Conservation (phyloP, 805 yeast species). For the Debaryomyces maramus region DNA sequence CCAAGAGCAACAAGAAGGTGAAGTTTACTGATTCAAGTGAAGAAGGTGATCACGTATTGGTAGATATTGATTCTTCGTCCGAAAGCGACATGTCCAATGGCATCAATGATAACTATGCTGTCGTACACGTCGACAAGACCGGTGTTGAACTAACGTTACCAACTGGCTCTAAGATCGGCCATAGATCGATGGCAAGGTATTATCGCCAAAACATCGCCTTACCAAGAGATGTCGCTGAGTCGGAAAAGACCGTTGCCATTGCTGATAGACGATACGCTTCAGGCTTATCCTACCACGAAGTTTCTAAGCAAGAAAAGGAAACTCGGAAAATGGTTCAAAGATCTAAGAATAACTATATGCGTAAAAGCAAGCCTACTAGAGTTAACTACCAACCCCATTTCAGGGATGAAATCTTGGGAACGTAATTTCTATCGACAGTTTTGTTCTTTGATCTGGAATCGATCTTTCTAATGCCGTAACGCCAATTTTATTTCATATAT, state of each 20-base stretch:
- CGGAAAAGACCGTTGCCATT: constrained; percentile 72
- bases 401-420: constrained; percentile 38
- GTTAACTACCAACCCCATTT: constrained; percentile 38
- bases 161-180: constrained; percentile 77
- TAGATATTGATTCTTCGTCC: constrained; percentile 15
- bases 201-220: constrained; percentile 58
- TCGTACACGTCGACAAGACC: constrained; percentile 49
- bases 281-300: constrained; percentile 29
- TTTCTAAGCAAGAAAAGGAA: constrained; percentile 36
- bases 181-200: constrained; percentile 70
- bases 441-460: too few relatives aligned
- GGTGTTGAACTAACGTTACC: constrained; percentile 74
- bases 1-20: constrained; percentile 22
- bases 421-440: neutral
- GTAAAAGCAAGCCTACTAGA: constrained; percentile 25
- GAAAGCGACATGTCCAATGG: constrained; percentile 16
- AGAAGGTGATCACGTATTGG: constrained; percentile 11
- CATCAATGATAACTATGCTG: constrained; percentile 23
- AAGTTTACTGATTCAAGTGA: constrained; percentile 18
- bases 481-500: neutral
- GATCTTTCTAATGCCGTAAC: neutral
- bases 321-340: constrained; percentile 22
- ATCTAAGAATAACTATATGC: constrained; percentile 23
- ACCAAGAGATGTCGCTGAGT: constrained; percentile 45
- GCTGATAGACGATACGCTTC: constrained; percentile 60